phyloP scores from a whole-genome alignment of 139 green algal genomes.

The Closterium sp. region DNA sequence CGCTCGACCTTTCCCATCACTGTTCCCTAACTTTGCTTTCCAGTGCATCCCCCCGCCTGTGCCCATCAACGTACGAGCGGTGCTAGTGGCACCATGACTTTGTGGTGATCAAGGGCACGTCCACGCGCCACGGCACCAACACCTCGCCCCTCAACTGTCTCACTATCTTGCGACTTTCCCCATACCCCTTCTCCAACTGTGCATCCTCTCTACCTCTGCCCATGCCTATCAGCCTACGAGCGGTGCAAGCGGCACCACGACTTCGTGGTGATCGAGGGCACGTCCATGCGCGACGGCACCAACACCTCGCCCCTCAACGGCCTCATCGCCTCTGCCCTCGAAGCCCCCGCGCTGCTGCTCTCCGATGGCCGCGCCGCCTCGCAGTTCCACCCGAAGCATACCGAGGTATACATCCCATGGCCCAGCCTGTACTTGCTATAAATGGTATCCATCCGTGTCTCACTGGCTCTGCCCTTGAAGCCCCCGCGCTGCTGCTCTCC shows the following conservation, averaged over 20 bases:
- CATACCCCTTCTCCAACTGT: too few relatives aligned
- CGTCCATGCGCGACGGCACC: slow-evolving; percentile 27
- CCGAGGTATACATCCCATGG: too few relatives aligned
- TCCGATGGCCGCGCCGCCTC: slow-evolving; percentile 19
- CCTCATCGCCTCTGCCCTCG: slow-evolving; percentile 17
- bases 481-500: slow-evolving; percentile 32
- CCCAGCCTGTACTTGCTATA: too few relatives aligned
- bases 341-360: slow-evolving; percentile 34
- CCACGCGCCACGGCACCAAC: too few relatives aligned
- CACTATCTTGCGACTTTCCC: too few relatives aligned
- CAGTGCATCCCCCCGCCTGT: too few relatives aligned
- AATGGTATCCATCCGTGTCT: too few relatives aligned
- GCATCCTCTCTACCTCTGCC: too few relatives aligned
- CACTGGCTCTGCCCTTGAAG: slow-evolving; percentile 25
- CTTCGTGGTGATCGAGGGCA: slow-evolving; percentile 46
- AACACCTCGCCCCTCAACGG: slow-evolving; percentile 32
- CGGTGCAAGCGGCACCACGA: slow-evolving; percentile 43
- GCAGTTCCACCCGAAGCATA: not conserved
- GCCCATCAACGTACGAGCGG: slow-evolving; percentile 30
- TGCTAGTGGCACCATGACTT: slow-evolving; percentile 45
- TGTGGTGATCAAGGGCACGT: slow-evolving; percentile 41
- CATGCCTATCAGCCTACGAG: slow-evolving; percentile 34
- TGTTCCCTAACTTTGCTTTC: too few relatives aligned
- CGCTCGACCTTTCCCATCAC: too few relatives aligned
- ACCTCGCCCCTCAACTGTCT: slow-evolving; percentile 22